Percentiles rank a stretch among this genome's conserved stretches.
Evolutionary conservation across 441 rosid genomes (phyloP).

Genomic region (Pelargonium australe): DNA sequence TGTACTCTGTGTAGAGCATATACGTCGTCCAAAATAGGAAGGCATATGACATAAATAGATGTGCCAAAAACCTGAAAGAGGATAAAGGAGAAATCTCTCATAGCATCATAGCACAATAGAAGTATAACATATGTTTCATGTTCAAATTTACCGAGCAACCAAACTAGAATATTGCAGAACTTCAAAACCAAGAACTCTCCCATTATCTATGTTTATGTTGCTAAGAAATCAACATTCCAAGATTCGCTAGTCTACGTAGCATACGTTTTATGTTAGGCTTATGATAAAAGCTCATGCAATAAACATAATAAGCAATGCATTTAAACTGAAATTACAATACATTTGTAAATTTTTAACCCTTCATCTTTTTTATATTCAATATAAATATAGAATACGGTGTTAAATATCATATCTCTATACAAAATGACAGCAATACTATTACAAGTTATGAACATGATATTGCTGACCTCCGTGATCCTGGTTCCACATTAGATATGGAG

Average conservation of each 20-base stretch:
- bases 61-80: slow-evolving; percentile 80
- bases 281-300: too few species aligned
- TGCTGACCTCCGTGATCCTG: slow-evolving; percentile 62
- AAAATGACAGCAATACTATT: background rate
- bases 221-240: background rate
- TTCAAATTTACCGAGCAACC: too few species aligned
- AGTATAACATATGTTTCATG: background rate
- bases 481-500: slow-evolving; percentile 85
- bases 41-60: slow-evolving; percentile 71
- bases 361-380: too few species aligned
- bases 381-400: too few species aligned
- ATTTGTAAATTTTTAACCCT: background rate
- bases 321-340: too few species aligned
- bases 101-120: slow-evolving; percentile 4
- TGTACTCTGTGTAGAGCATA: slow-evolving; percentile 90
- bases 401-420: too few species aligned
- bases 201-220: background rate
- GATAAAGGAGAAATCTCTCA: slow-evolving; percentile 12
- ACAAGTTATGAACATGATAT: background rate
- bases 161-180: too few species aligned
- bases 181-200: too few species aligned
- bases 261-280: background rate
- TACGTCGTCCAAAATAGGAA: slow-evolving; percentile 80
- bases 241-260: background rate
- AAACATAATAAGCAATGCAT: too few species aligned